Conservation (phyloP, 352 stramenopile genomes). For the Globisporangium mamillatum region DNA sequence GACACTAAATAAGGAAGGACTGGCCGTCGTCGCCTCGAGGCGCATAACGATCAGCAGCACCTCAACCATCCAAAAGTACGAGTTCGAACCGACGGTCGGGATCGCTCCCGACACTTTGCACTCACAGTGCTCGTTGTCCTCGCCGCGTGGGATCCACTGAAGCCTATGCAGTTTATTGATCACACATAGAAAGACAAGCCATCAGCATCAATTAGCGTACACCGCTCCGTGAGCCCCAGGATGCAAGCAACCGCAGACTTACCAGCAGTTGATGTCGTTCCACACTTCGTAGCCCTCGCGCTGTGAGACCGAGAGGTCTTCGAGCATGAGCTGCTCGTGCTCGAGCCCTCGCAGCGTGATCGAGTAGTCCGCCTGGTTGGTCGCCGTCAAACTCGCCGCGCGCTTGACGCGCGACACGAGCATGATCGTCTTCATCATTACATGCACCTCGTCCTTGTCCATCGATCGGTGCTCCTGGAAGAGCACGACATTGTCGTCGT, state of each 20-base stretch:
- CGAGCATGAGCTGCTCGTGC: constrained; percentile 17
- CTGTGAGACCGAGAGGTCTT: constrained; percentile 15
- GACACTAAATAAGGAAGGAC: constrained; percentile 3
- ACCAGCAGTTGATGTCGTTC: constrained; percentile 23
- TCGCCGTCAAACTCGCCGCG: neutral
- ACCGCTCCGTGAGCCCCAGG: no score
- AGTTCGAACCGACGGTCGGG: constrained; percentile 18
- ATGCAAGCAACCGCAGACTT: neutral
- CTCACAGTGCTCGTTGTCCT: constrained; percentile 14
- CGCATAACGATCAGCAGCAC: constrained; percentile 21
- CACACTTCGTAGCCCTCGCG: constrained; percentile 19
- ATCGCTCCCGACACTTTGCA: constrained; percentile 19
- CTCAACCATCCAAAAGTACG: constrained; percentile 23
- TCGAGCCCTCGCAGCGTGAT: constrained; percentile 16
- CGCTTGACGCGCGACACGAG: constrained; percentile 11
- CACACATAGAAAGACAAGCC: neutral
- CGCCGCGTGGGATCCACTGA: constrained; percentile 15
- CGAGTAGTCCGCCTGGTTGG: constrained; percentile 6
- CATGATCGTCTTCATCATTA: constrained; percentile 23
- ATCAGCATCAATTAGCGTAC: neutral
- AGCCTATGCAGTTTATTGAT: neutral
- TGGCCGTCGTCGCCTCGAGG: constrained; percentile 8
- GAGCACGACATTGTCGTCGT: constrained; percentile 20
- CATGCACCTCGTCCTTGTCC: constrained; percentile 13
- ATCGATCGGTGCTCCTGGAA: constrained; percentile 22